Base-by-base conservation (phyloP, 257 asterid species). In the Marsdenia floribunda region DNA sequence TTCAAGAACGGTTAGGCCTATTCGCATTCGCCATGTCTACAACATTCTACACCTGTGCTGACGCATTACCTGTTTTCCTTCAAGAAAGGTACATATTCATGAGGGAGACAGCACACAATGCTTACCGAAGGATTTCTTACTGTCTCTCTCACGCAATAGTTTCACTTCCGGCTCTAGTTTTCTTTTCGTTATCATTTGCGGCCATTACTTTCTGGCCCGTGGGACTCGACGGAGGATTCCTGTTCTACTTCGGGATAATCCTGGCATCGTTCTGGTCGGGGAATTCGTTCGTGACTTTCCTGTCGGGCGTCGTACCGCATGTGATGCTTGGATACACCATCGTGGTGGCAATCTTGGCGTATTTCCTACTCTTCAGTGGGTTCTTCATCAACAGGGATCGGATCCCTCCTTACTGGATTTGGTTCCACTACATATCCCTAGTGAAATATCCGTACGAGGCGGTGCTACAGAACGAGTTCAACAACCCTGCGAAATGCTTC, bases 361-460 rank as follows among this genome's bases (percentile, higher is more conserved):
- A 92, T 24, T 92, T 88, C 74, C 77, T 92, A 2, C 90, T 90
- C 1, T 90, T 92, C 90, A 85, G 90, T 13, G 97, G 97, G 0
- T 92, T 92, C 85, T 92, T 90, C 87, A 90, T 92, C 74, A 90
- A 70, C 68, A 83, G 96, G 0, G 93, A 92, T 29, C 78, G 97
- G 0, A 92, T 92, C 63, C 97, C 97, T 0, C 63, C 82, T 1
- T 90, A 92, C 73, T 92, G 96, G 97, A 92, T 92, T 6, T 92
- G 97, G 97, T 92, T 92, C 71, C 97, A 92, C 42, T 92, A 90
- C 79, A 6, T 92, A 0, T 92, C 96, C 0, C 84, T 92, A 0
- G 91, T 90, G 10, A 92, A 92, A 77, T 92, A 90, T 58, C 97
- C 97, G 0, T 92, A 87, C 44, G 97, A 91, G 82, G 97, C 90